Evolutionary conservation across 176 grass and related monocot genomes (phyloP).

Genomic region (Ensete glaucum): DNA sequence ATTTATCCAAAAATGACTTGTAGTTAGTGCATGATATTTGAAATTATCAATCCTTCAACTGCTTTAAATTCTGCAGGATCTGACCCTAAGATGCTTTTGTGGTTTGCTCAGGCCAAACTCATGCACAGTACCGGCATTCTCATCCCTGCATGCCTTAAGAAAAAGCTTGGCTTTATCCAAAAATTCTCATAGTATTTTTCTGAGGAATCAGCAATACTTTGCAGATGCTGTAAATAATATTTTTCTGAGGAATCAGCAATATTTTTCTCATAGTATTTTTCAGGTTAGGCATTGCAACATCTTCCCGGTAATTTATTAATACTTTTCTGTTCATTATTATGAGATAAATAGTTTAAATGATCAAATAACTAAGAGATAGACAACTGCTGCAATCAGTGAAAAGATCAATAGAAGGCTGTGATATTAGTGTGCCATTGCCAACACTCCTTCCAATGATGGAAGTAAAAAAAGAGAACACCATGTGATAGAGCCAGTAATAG

Average conservation of each 20-base stretch:
- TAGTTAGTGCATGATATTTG: not conserved
- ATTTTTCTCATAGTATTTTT: too few relatives aligned
- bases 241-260: too few relatives aligned
- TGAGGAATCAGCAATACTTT: constrained; percentile 7
- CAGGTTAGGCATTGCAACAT: not conserved
- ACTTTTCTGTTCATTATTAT: not conserved
- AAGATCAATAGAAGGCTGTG: too few relatives aligned
- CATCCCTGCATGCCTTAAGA: constrained; percentile 8
- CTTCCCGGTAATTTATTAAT: not conserved
- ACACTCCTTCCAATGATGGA: too few relatives aligned
- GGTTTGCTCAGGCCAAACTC: constrained; percentile 81
- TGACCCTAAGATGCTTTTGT: constrained; percentile 56
- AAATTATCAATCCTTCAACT: not conserved
- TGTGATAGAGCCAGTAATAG: too few relatives aligned
- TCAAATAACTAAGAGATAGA: not conserved
- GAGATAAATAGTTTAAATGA: not conserved
- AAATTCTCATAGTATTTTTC: constrained; percentile 15
- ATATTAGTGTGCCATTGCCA: too few relatives aligned
- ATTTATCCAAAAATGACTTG: constrained; percentile 2
- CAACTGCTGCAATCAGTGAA: too few relatives aligned
- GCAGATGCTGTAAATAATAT: constrained; percentile 4
- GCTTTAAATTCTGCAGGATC: constrained; percentile 36
- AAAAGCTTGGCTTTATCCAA: not conserved
- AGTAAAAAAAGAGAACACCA: too few relatives aligned
- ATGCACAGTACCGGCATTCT: constrained; percentile 36